These are phyloP conservation scores for Mycena pura DNA, from an alignment of 768 basidiomycete genomes.

Conservation along the genomic window DNA sequence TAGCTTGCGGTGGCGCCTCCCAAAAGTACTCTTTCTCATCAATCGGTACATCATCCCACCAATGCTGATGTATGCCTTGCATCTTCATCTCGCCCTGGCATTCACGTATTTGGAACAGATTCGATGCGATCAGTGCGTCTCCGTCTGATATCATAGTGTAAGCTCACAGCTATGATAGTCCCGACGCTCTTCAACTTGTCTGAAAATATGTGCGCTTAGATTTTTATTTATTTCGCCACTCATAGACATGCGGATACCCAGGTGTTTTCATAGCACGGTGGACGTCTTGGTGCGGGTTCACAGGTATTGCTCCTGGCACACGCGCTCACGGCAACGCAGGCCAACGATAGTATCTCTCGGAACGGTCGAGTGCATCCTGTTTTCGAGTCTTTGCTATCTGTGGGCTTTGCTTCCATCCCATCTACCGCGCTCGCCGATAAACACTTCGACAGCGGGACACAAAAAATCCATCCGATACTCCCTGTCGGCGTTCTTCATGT, in stretches of 20 bases:
- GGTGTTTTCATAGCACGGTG: constrained; percentile 30
- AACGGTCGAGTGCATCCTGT: constrained; percentile 32
- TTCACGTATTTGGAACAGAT: constrained; percentile 19
- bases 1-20: constrained; percentile 36
- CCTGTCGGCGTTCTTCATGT: background rate
- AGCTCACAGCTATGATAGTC: background rate
- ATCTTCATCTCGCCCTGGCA: background rate
- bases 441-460: no score
- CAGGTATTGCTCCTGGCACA: background rate
- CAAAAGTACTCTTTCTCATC: constrained; percentile 36
- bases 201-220: constrained; percentile 13
- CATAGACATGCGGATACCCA: constrained; percentile 16
- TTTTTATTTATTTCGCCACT: background rate
- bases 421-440: background rate
- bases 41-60: constrained; percentile 37
- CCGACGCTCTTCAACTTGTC: constrained; percentile 7
- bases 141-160: constrained; percentile 4
- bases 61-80: constrained; percentile 32
- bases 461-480: background rate
- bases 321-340: background rate
- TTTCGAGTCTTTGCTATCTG: constrained; percentile 32
- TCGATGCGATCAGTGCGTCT: constrained; percentile 30
- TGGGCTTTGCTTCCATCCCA: constrained; percentile 8
- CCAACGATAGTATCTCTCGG: constrained; percentile 29
- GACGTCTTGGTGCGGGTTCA: constrained; percentile 27